A percentile compares a stretch with the other conserved stretches of the same genome.
These are phyloP conservation scores for Nicotiana otophora DNA, from an alignment of 257 asterid genomes.

Conservation along the genomic window DNA sequence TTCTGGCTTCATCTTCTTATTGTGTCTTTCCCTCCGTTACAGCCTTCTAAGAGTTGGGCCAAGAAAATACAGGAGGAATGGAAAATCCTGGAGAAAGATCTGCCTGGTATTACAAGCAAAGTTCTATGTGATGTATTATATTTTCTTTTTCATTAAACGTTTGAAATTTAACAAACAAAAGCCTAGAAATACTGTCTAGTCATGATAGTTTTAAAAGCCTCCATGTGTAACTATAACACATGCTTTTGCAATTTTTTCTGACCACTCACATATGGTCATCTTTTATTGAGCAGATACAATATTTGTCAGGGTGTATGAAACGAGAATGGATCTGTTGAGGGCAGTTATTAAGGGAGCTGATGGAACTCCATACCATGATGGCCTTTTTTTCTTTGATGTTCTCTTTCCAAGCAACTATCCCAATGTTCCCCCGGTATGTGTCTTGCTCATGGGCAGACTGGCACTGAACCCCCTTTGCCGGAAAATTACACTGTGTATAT, in stretches of 20 bases:
- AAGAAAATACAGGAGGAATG: constrained; percentile 92
- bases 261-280: background rate
- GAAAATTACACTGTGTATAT: too few species aligned
- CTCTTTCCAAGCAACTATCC: constrained; percentile 76
- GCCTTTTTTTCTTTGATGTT: constrained; percentile 92
- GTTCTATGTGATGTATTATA: background rate
- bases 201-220: background rate
- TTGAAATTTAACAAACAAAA: background rate
- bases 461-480: too few species aligned
- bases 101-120: constrained; percentile 54
- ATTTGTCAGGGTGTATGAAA: constrained; percentile 79
- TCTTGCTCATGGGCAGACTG: background rate
- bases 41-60: constrained; percentile 72
- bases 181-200: background rate
- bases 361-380: constrained; percentile 98
- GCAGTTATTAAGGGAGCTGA: constrained; percentile 92
- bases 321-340: constrained; percentile 90
- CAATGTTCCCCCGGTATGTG: constrained; percentile 76
- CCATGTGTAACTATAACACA: background rate
- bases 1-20: constrained; percentile 4
- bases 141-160: background rate
- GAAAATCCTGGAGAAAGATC: constrained; percentile 78
- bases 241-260: background rate
- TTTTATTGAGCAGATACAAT: constrained; percentile 50
- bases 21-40: constrained; percentile 16